Conservation (phyloP, 257 asterid genomes). For the Verbena officinalis region DNA sequence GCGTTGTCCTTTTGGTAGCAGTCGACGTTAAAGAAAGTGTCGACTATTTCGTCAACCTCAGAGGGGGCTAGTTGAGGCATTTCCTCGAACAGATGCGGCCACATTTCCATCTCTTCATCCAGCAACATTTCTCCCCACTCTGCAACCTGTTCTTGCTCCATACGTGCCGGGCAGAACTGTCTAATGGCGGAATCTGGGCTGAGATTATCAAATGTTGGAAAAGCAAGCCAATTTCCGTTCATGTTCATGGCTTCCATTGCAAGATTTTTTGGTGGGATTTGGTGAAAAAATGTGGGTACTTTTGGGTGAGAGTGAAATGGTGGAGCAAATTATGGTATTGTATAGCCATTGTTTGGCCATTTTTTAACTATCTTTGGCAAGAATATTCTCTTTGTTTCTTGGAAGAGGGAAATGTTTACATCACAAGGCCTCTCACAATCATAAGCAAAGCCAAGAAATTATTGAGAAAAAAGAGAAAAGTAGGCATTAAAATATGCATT, state of each 20-base stretch:
- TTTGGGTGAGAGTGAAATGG: not conserved
- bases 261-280: conserved; percentile 1
- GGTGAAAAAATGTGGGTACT: conserved; percentile 7
- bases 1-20: conserved; percentile 42
- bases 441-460: conserved; percentile 21
- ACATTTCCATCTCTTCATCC: conserved; percentile 28
- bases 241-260: conserved; percentile 32
- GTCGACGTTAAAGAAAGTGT: conserved; percentile 56
- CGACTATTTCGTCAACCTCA: conserved; percentile 49
- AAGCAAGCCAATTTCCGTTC: conserved; percentile 25
- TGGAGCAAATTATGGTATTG: not conserved
- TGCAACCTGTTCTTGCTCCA: conserved; percentile 39
- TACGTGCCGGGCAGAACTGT: conserved; percentile 60
- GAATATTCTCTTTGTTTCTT: conserved; percentile 36
- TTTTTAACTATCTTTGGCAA: conserved; percentile 18
- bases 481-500: not conserved
- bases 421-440: conserved; percentile 29
- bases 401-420: not conserved
- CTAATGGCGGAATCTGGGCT: conserved; percentile 50
- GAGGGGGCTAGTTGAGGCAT: conserved; percentile 29
- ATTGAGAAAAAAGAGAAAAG: not conserved
- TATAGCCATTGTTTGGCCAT: conserved; percentile 1
- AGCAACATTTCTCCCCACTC: conserved; percentile 18
- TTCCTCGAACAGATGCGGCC: conserved; percentile 19
- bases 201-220: conserved; percentile 27